Evolutionary conservation across 2,329 filamentous ascomycete species (phyloP), one percentile per base, ranked within the genome.

Genomic region (Penicillium polonicum): DNA sequence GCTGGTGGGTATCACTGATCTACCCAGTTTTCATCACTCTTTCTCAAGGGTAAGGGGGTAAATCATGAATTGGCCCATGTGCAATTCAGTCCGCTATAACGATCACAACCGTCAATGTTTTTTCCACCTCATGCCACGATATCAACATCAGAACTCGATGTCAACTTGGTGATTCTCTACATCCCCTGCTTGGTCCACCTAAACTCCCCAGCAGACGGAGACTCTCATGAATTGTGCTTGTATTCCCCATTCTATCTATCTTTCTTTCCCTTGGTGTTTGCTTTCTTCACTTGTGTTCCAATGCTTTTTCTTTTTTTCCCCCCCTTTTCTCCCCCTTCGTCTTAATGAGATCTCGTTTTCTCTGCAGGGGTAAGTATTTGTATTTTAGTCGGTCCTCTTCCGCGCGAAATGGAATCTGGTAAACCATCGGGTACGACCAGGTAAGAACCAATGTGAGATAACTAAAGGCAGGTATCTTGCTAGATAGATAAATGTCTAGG

Each of bases 1-100:
- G 71, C 72, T 75, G 74, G 75, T 79, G 74, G 76, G 76, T 79
- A 77, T 77, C 66, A 68, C 70, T 70, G 67, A 67, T 68, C 59
- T 66, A 60, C 64, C 59, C 62, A 62, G 42, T 53, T 63, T 63
- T 65, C 59, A 61, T 59, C 55, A 60, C 65, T 64, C 58, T 69
- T 62, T 65, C 57, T 48, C 57, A 63, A 64, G 62, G 64, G 60
- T 66, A 68, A 72, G 69, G 44, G 72, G 75, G 72, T 76, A 76
- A 76, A 70, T 64, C 64, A 65, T 65, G 49, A 51, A 39, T 46
- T 55, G 42, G 60, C 55, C 36, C 55, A 52, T 49, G 46, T 29
- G 53, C 50, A 35, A 38, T 80, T 42, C 72, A 74, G 74, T 69
- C 70, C 46, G 44, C 60, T 21, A 50, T 60, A 41, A 57, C 48